Percentiles rank a stretch among this genome's conserved stretches.
Conservation (phyloP, 2,329 filamentous ascomycete genomes). For the Elsinoe batatas region DNA sequence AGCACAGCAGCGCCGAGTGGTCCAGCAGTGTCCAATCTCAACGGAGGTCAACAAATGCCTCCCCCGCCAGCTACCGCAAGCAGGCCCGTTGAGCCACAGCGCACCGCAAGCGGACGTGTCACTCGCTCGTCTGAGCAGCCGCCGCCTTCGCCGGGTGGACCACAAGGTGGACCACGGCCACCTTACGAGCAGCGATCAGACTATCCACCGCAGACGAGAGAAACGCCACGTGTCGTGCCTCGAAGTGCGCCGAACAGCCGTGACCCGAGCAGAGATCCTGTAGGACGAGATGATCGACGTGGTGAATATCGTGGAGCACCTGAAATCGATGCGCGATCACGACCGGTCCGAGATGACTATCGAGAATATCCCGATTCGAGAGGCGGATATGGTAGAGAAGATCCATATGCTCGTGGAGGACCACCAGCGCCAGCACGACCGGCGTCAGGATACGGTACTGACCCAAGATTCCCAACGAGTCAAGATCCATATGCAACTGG, state of each 20-base stretch:
- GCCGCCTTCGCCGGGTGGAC: background rate
- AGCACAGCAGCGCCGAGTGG: background rate
- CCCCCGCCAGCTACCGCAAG: background rate
- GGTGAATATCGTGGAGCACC: background rate
- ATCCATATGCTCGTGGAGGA: conserved; percentile 11
- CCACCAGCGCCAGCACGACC: background rate
- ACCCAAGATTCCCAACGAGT: background rate
- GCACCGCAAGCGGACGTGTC: background rate
- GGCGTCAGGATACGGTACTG: background rate
- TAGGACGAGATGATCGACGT: background rate
- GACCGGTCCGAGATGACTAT: background rate
- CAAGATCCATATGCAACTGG: conserved; percentile 12
- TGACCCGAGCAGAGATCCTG: conserved; percentile 22
- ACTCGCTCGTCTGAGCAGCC: background rate
- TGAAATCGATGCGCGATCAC: background rate
- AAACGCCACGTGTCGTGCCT: conserved; percentile 4
- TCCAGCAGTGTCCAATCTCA: conserved; percentile 11
- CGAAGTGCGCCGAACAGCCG: conserved; percentile 17
- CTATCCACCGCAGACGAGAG: background rate
- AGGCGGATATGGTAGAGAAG: conserved; percentile 2
- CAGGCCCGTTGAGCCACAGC: conserved; percentile 11
- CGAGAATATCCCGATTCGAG: background rate
- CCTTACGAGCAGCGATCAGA: background rate
- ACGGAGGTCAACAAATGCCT: conserved; percentile 6
- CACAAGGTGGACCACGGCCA: background rate